These are phyloP conservation scores for Fusarium sp. DNA, from an alignment of 2,329 filamentous ascomycete species.

Conservation along the genomic window DNA sequence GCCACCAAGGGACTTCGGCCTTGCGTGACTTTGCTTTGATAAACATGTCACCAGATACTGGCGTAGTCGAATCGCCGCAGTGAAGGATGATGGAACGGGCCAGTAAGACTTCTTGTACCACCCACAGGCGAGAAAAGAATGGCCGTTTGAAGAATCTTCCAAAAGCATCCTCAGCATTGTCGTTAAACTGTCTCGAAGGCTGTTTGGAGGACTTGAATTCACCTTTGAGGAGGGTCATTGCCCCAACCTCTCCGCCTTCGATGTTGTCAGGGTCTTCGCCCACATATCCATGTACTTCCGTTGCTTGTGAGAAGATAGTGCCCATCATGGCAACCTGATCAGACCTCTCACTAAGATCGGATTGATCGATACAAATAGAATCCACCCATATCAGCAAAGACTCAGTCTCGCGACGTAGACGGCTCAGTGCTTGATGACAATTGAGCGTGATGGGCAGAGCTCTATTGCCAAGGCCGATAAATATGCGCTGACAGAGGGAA, in stretches of 20 bases:
- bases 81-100: slow-evolving; percentile 12
- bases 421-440: slow-evolving; percentile 17
- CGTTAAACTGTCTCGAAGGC: neutral
- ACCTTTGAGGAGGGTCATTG: neutral
- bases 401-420: neutral
- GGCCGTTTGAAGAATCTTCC: slow-evolving; percentile 8
- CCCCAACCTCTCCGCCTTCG: neutral
- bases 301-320: slow-evolving; percentile 17
- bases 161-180: neutral
- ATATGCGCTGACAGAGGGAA: slow-evolving; percentile 25
- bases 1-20: slow-evolving; percentile 12
- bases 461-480: slow-evolving; percentile 18
- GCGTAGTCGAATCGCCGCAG: slow-evolving; percentile 2
- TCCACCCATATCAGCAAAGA: slow-evolving; percentile 23
- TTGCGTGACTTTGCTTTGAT: neutral
- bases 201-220: neutral
- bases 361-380: slow-evolving; percentile 28
- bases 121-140: slow-evolving; percentile 28
- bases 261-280: slow-evolving; percentile 8
- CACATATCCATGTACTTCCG: slow-evolving; percentile 17
- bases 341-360: slow-evolving; percentile 19
- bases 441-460: slow-evolving; percentile 25
- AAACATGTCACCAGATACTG: slow-evolving; percentile 3
- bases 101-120: slow-evolving; percentile 26
- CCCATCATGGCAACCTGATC: slow-evolving; percentile 28